A percentile compares a stretch with the other conserved stretches of the same genome.
Evolutionary conservation across 352 stramenopile species (phyloP).

Genomic region (Phytophthora ohioensis): DNA sequence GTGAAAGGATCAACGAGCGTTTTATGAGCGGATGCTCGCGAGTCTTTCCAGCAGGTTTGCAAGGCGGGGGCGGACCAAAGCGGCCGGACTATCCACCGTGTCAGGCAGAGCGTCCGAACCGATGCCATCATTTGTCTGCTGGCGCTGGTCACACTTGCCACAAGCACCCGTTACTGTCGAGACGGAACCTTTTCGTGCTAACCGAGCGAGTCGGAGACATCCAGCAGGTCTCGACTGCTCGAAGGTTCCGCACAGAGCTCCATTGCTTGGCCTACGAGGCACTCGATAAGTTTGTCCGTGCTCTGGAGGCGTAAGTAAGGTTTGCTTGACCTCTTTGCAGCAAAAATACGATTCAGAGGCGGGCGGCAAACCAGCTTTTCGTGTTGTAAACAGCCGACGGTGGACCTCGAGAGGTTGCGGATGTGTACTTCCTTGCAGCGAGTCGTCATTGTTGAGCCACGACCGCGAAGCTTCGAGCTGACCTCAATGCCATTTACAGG

Average conservation of each 20-base stretch:
- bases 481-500: constrained; percentile 10
- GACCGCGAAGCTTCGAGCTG: background rate
- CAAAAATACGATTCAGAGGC: constrained; percentile 31
- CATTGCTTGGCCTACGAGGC: constrained; percentile 7
- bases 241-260: constrained; percentile 13
- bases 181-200: constrained; percentile 8
- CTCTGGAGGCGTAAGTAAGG: constrained; percentile 36
- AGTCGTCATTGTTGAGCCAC: constrained; percentile 2
- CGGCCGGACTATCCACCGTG: constrained; percentile 21
- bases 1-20: constrained; percentile 12
- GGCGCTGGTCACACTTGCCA: constrained; percentile 8
- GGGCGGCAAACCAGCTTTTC: constrained; percentile 18
- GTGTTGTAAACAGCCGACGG: constrained; percentile 9
- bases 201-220: constrained; percentile 25
- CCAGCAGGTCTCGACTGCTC: constrained; percentile 3
- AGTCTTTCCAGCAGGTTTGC: constrained; percentile 40
- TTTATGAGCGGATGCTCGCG: constrained; percentile 25
- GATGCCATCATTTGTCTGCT: constrained; percentile 9
- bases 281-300: constrained; percentile 12
- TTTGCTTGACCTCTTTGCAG: constrained; percentile 25
- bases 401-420: constrained; percentile 18
- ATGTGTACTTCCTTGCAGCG: constrained; percentile 13
- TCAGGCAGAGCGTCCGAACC: constrained; percentile 5
- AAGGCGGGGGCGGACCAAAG: constrained; percentile 34
- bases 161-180: constrained; percentile 24